A percentile compares a stretch with the other conserved stretches of the same genome.
Conservation (phyloP, 805 yeast species). For the Cyberlindnera amylophila region DNA sequence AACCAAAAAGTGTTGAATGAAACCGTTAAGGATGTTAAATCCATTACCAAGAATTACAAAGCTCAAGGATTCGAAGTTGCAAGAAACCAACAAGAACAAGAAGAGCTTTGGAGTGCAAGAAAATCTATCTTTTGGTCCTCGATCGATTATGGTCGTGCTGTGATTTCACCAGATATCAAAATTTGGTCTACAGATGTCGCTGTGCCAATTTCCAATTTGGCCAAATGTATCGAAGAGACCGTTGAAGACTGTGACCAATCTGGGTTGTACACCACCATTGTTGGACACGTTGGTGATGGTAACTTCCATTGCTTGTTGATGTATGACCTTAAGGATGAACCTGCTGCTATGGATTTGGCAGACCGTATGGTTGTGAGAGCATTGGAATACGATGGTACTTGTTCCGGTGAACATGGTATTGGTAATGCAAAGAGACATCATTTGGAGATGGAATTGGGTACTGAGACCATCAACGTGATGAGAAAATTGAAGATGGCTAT, state of each 20-base stretch:
- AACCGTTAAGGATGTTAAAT: conserved; percentile 41
- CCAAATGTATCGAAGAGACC: conserved; percentile 58
- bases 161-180: conserved; percentile 43
- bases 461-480: conserved; percentile 65
- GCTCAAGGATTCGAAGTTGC: conserved; percentile 58
- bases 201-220: conserved; percentile 67
- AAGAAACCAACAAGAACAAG: conserved; percentile 48
- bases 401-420: conserved; percentile 85
- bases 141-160: conserved; percentile 57
- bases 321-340: conserved; percentile 48
- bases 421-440: conserved; percentile 70
- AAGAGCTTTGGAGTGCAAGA: conserved; percentile 71
- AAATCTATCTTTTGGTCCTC: conserved; percentile 68
- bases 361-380: conserved; percentile 63
- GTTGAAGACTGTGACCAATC: conserved; percentile 53
- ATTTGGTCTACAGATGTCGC: conserved; percentile 79
- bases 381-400: conserved; percentile 69
- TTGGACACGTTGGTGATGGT: conserved; percentile 85
- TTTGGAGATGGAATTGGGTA: conserved; percentile 60
- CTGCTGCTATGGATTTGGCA: conserved; percentile 48
- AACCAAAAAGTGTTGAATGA: conserved; percentile 39
- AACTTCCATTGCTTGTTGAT: conserved; percentile 69
- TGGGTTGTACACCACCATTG: conserved; percentile 53
- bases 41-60: conserved; percentile 46
- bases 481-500: conserved; percentile 65